Evolutionary conservation across 768 basidiomycete species (phyloP).

Genomic region (Amanita inopinata): DNA sequence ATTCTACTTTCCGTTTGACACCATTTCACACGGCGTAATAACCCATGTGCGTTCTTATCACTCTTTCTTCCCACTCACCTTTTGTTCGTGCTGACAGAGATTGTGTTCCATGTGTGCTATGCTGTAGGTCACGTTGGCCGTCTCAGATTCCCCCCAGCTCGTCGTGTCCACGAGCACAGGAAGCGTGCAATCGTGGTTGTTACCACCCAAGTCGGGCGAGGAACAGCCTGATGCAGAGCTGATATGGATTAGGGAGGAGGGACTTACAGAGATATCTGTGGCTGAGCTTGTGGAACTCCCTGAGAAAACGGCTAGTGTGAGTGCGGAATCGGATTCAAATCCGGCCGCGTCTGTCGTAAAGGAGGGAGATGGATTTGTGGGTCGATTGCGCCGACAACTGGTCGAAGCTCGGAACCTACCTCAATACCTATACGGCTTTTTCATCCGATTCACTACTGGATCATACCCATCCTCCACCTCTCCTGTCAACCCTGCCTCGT

Average conservation of each 20-base stretch:
- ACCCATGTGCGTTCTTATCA: constrained; percentile 38
- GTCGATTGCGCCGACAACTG: constrained; percentile 46
- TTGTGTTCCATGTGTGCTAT: too few species aligned
- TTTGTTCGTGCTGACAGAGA: too few species aligned
- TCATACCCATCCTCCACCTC: constrained; percentile 46
- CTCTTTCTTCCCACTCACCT: constrained; percentile 3
- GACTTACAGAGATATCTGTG: constrained; percentile 50
- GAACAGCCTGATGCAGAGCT: constrained; percentile 23
- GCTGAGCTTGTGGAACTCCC: constrained; percentile 76
- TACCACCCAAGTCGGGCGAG: neutral
- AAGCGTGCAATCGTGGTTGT: constrained; percentile 54
- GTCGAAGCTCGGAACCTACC: constrained; percentile 65
- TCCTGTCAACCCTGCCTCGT: constrained; percentile 20
- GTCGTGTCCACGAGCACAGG: constrained; percentile 68
- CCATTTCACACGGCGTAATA: constrained; percentile 56
- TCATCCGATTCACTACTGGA: constrained; percentile 61
- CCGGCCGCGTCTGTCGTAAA: constrained; percentile 24
- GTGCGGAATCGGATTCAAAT: too few species aligned
- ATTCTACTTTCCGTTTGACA: constrained; percentile 58
- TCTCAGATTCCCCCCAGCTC: constrained; percentile 19
- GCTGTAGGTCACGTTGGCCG: constrained; percentile 1
- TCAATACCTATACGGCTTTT: constrained; percentile 54
- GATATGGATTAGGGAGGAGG: constrained; percentile 78
- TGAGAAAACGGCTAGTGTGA: too few species aligned
- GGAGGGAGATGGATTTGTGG: constrained; percentile 38